A percentile compares a stretch with the other conserved stretches of the same genome.
Conservation (phyloP, 495 filamentous ascomycete species). For the Penicillium antarcticum region DNA sequence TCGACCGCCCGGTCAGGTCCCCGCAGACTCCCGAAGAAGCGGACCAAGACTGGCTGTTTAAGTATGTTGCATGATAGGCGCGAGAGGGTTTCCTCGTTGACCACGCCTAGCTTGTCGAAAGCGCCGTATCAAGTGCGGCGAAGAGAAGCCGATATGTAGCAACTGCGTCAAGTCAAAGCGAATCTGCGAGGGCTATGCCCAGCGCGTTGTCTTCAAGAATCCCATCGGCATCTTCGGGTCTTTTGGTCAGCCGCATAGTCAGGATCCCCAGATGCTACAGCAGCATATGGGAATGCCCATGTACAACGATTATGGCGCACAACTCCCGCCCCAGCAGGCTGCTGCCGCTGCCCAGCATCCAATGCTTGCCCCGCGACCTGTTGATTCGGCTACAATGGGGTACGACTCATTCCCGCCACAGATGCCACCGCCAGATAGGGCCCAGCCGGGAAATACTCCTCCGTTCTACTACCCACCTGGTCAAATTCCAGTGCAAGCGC, state of each 20-base stretch:
- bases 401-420: slow-evolving; percentile 8
- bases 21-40: slow-evolving; percentile 49
- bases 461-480: slow-evolving; percentile 21
- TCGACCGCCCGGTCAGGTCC: slow-evolving; percentile 13
- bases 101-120: slow-evolving; percentile 75
- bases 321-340: slow-evolving; percentile 22
- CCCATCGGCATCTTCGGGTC: slow-evolving; percentile 61
- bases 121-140: slow-evolving; percentile 95
- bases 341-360: slow-evolving; percentile 33
- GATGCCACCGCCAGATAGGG: not conserved
- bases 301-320: slow-evolving; percentile 16
- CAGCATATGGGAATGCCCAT: slow-evolving; percentile 15
- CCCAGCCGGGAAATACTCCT: not conserved
- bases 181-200: slow-evolving; percentile 91
- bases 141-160: slow-evolving; percentile 85
- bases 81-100: slow-evolving; percentile 2
- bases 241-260: slow-evolving; percentile 25
- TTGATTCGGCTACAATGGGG: slow-evolving; percentile 10
- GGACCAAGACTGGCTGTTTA: slow-evolving; percentile 95
- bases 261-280: slow-evolving; percentile 20
- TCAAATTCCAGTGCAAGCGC: slow-evolving; percentile 5
- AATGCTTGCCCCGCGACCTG: slow-evolving; percentile 33
- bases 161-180: slow-evolving; percentile 96
- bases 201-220: slow-evolving; percentile 88
- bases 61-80: slow-evolving; percentile 55